Evolutionary conservation across 768 basidiomycete genomes (phyloP).

Genomic region (Suillus tomentosus): DNA sequence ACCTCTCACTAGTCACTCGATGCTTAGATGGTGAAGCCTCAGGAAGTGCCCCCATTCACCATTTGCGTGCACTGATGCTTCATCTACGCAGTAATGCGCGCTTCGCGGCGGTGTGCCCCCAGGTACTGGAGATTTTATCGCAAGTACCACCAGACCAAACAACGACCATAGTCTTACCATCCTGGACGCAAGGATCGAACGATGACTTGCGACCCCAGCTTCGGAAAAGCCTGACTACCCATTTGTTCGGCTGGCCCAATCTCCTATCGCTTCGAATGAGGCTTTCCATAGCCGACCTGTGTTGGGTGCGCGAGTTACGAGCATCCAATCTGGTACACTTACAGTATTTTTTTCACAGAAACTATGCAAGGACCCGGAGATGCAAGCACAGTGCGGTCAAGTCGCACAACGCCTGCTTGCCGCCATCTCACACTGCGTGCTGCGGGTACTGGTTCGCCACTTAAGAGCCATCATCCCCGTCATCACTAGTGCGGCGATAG

Average conservation of each 20-base stretch:
- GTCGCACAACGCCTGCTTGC: conserved; percentile 54
- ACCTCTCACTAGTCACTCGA: conserved; percentile 12
- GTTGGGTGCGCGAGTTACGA: conserved; percentile 39
- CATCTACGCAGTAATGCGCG: conserved; percentile 37
- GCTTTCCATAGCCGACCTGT: conserved; percentile 47
- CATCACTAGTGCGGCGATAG: conserved; percentile 43
- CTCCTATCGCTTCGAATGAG: conserved; percentile 57
- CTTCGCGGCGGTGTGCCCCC: conserved; percentile 41
- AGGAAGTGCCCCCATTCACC: conserved; percentile 28
- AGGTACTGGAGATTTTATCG: conserved; percentile 49
- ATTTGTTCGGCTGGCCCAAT: conserved; percentile 64
- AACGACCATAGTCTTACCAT: conserved; percentile 31
- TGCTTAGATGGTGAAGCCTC: conserved; percentile 19
- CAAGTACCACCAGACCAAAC: conserved; percentile 34
- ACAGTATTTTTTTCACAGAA: conserved; percentile 41
- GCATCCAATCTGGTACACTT: conserved; percentile 11
- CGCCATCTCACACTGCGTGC: conserved; percentile 52
- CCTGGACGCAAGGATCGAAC: conserved; percentile 30
- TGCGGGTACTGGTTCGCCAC: conserved; percentile 60
- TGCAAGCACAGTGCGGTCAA: conserved; percentile 48
- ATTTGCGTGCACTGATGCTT: conserved; percentile 34
- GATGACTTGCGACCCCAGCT: conserved; percentile 46
- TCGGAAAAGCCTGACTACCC: conserved; percentile 49
- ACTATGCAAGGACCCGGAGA: conserved; percentile 44
- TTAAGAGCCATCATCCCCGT: conserved; percentile 45